A percentile compares a stretch with the other conserved stretches of the same genome.
phyloP scores from a whole-genome alignment of 2,329 filamentous ascomycete species.

The Neonectria ditissima region DNA sequence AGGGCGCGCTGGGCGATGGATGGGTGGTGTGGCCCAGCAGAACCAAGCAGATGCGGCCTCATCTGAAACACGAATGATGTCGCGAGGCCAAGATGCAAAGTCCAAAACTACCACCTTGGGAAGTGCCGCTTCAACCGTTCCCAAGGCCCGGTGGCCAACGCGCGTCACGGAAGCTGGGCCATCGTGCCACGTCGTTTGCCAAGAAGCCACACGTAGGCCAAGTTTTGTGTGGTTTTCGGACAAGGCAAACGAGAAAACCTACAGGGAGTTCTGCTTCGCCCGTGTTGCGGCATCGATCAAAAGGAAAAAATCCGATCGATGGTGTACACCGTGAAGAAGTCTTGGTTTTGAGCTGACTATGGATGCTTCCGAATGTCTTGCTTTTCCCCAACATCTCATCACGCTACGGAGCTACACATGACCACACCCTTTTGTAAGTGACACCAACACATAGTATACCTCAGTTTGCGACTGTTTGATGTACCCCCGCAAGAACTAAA shows the following conservation, averaged over 20 bases:
- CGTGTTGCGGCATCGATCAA: neutral
- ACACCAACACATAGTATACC: neutral
- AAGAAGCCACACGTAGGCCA: slow-evolving; percentile 15
- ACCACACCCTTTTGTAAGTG: slow-evolving; percentile 6
- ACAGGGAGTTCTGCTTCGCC: neutral
- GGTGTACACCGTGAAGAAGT: neutral
- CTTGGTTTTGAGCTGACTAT: neutral
- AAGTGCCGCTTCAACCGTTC: neutral
- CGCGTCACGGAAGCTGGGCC: slow-evolving; percentile 8
- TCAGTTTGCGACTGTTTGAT: neutral
- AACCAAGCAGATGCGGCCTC: slow-evolving; percentile 22
- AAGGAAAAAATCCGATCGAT: neutral
- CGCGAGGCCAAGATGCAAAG: slow-evolving; percentile 18
- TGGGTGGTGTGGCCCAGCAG: slow-evolving; percentile 29
- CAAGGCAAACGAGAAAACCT: neutral
- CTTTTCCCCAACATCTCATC: neutral
- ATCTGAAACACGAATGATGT: slow-evolving; percentile 43
- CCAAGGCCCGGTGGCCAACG: neutral
- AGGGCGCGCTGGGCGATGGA: slow-evolving; percentile 25
- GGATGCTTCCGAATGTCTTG: neutral
- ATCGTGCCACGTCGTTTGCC: slow-evolving; percentile 22
- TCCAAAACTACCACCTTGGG: neutral
- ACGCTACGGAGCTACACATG: neutral
- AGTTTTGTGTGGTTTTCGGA: neutral
- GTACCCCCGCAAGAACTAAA: neutral